Percentiles rank a stretch among this genome's conserved stretches.
Evolutionary conservation across 495 filamentous ascomycete species (phyloP).

Genomic region (Evansstolkia leycettana): DNA sequence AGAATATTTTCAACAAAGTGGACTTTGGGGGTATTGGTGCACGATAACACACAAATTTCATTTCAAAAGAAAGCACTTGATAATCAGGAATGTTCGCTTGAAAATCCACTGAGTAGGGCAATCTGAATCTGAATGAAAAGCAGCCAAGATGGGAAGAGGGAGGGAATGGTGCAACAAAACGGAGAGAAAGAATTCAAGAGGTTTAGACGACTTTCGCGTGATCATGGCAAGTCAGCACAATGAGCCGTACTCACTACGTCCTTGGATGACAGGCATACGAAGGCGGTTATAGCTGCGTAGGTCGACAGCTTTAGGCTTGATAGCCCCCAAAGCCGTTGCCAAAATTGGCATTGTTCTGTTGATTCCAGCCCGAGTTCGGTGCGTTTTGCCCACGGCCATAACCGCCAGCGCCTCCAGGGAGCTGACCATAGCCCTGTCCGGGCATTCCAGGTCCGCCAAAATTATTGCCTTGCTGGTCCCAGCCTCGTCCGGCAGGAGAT

Average conservation of each 20-base stretch:
- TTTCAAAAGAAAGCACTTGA: constrained; percentile 32
- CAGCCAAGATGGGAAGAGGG: background rate
- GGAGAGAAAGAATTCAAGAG: constrained; percentile 5
- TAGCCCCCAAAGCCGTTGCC: constrained; percentile 43
- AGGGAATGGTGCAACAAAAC: constrained; percentile 4
- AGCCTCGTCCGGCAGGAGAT: constrained; percentile 48
- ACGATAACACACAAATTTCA: constrained; percentile 35
- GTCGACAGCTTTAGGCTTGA: constrained; percentile 41
- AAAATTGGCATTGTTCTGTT: constrained; percentile 38
- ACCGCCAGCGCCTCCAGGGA: constrained; percentile 63
- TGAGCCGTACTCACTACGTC: background rate
- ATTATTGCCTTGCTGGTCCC: constrained; percentile 48
- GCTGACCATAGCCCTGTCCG: constrained; percentile 45
- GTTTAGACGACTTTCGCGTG: too few species aligned
- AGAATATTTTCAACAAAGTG: constrained; percentile 26
- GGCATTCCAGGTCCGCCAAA: constrained; percentile 46
- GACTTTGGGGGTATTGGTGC: constrained; percentile 37
- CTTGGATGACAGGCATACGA: too few species aligned
- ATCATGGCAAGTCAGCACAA: background rate
- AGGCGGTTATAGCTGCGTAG: too few species aligned
- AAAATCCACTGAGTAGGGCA: constrained; percentile 25
- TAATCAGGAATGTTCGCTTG: constrained; percentile 26
- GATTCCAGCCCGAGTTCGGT: constrained; percentile 63
- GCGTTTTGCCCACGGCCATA: constrained; percentile 73
- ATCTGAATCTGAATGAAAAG: constrained; percentile 14